Evolutionary conservation across 2,329 filamentous ascomycete species (phyloP).

Genomic region (Venturia aucupariae): DNA sequence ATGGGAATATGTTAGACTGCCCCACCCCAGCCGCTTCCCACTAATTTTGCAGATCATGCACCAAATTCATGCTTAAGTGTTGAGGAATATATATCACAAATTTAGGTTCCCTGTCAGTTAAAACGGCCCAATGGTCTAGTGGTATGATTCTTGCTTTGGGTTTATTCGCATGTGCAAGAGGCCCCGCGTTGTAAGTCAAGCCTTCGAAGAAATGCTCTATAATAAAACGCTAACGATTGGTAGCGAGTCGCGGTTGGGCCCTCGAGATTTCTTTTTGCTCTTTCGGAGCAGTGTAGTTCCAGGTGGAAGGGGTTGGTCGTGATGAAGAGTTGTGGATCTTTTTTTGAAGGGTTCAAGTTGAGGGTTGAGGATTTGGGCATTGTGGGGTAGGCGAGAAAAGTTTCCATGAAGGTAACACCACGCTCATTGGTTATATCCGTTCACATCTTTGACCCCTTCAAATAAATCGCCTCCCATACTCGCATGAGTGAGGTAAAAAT

Average conservation of each 20-base stretch:
- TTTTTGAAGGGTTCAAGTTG: too few relatives aligned
- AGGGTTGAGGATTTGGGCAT: too few relatives aligned
- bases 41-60: neutral
- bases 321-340: too few relatives aligned
- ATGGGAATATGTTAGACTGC: neutral
- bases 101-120: neutral
- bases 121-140: conserved; percentile 2
- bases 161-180: neutral
- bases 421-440: too few relatives aligned
- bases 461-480: too few relatives aligned
- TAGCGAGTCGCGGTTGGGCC: conserved; percentile 7
- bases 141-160: conserved; percentile 2
- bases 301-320: too few relatives aligned
- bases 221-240: too few relatives aligned
- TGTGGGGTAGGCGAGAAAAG: too few relatives aligned
- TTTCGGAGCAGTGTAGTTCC: too few relatives aligned
- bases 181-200: neutral
- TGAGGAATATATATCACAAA: neutral
- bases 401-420: too few relatives aligned
- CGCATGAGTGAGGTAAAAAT: too few relatives aligned
- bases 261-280: neutral
- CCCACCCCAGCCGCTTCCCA: neutral
- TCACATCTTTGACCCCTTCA: too few relatives aligned
- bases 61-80: neutral
- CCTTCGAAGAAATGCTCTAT: neutral